phyloP scores from a whole-genome alignment of 441 rosid species.

The Gossypium trilobum region DNA sequence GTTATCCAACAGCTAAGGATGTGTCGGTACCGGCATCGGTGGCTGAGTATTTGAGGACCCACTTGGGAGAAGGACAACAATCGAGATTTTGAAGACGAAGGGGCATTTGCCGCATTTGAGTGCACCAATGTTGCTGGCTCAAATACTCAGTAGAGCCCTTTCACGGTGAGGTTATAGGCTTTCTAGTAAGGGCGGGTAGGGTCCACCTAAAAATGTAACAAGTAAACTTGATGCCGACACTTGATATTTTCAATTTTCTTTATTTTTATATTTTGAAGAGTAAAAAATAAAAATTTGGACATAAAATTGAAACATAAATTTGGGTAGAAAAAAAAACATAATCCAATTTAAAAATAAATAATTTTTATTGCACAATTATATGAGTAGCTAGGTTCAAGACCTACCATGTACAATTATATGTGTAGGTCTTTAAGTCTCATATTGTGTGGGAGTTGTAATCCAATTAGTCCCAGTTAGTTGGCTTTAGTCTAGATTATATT shows the following conservation, averaged over 20 bases:
- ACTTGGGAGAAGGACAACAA: slow-evolving; percentile 49
- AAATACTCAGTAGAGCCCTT: slow-evolving; percentile 61
- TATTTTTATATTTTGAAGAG: too few relatives aligned
- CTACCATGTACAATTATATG: too few relatives aligned
- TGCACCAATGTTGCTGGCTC: slow-evolving; percentile 54
- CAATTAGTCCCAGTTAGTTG: too few relatives aligned
- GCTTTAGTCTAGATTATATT: too few relatives aligned
- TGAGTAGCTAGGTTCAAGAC: too few relatives aligned
- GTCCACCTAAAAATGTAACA: slow-evolving; percentile 6
- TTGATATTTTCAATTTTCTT: not conserved
- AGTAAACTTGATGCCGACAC: slow-evolving; percentile 18
- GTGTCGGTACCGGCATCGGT: slow-evolving; percentile 50
- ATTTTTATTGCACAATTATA: too few relatives aligned
- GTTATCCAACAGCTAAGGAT: slow-evolving; percentile 53
- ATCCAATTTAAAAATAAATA: too few relatives aligned
- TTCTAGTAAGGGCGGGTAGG: slow-evolving; percentile 4
- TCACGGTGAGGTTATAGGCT: slow-evolving; percentile 26
- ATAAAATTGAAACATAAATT: not conserved
- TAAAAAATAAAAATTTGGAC: too few relatives aligned
- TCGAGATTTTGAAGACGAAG: slow-evolving; percentile 44
- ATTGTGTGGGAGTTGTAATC: too few relatives aligned
- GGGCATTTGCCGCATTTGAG: slow-evolving; percentile 67
- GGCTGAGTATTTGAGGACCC: slow-evolving; percentile 38
- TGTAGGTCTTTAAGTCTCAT: too few relatives aligned
- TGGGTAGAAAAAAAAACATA: too few relatives aligned